Evolutionary conservation across 345 rosid species (phyloP).

Genomic region (Alliaria petiolata): DNA sequence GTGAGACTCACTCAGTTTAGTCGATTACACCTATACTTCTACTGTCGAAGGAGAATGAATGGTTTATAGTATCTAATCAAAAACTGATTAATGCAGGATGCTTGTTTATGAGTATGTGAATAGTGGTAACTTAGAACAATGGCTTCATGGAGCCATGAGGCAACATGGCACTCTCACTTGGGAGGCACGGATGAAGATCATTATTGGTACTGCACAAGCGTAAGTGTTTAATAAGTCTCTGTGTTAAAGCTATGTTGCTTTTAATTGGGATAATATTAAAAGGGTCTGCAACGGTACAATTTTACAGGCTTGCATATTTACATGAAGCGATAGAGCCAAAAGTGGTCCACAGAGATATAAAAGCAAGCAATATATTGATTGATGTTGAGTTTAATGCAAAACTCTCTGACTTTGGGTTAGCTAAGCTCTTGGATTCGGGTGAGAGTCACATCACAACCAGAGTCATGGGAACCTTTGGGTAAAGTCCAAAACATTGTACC

Average conservation of each 20-base stretch:
- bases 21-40: neutral
- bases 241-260: neutral
- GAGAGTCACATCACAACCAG: conserved; percentile 95
- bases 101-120: conserved; percentile 86
- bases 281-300: conserved; percentile 1
- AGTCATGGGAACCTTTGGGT: conserved; percentile 99
- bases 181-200: conserved; percentile 85
- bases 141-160: conserved; percentile 72
- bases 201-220: conserved; percentile 81
- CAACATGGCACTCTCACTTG: conserved; percentile 64
- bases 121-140: conserved; percentile 82
- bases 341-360: conserved; percentile 93
- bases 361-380: conserved; percentile 93
- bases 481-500: conserved; percentile 20
- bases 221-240: conserved; percentile 37
- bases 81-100: conserved; percentile 45
- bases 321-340: conserved; percentile 99
- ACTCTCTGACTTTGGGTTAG: conserved; percentile 97
- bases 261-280: neutral
- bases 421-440: conserved; percentile 83
- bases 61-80: neutral
- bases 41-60: neutral
- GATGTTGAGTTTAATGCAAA: conserved; percentile 80
- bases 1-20: conserved; percentile 31
- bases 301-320: conserved; percentile 86